A percentile compares a stretch with the other conserved stretches of the same genome.
Evolutionary conservation across 2,329 filamentous ascomycete genomes (phyloP).

Genomic region (Teratosphaeria epicoccoides): DNA sequence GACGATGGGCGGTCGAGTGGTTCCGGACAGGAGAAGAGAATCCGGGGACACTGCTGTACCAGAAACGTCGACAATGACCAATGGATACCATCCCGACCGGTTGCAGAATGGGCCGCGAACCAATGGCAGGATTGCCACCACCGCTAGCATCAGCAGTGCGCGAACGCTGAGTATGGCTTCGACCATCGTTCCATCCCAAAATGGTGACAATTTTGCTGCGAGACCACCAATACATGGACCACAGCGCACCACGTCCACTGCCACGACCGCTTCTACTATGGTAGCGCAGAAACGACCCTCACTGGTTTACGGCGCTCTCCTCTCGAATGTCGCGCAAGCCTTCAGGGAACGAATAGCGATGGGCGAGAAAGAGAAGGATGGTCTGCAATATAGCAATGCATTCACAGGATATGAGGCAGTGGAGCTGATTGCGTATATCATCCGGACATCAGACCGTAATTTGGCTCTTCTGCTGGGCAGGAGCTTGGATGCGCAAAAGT

Average conservation of each 20-base stretch:
- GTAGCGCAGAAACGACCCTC: constrained; percentile 59
- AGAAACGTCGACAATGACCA: constrained; percentile 17
- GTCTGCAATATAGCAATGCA: constrained; percentile 90
- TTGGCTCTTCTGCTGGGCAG: constrained; percentile 81
- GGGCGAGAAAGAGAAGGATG: constrained; percentile 89
- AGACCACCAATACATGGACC: constrained; percentile 7
- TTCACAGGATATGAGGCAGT: constrained; percentile 95
- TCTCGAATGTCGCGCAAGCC: constrained; percentile 87
- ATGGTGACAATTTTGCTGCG: background rate
- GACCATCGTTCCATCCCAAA: constrained; percentile 48
- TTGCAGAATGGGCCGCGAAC: constrained; percentile 13
- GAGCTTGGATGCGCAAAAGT: constrained; percentile 92
- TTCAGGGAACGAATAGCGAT: constrained; percentile 82
- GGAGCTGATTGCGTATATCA: constrained; percentile 90
- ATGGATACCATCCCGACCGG: constrained; percentile 20
- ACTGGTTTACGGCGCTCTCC: constrained; percentile 82
- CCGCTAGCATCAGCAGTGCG: constrained; percentile 33
- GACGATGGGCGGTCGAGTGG: constrained; percentile 85
- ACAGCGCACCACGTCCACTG: constrained; percentile 30
- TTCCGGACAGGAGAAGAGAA: constrained; percentile 63
- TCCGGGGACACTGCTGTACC: constrained; percentile 29
- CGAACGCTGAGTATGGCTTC: constrained; percentile 92
- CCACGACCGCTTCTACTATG: constrained; percentile 32
- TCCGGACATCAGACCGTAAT: constrained; percentile 92
- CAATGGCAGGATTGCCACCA: constrained; percentile 17